These are phyloP conservation scores for Coemansia sp. DNA, from an alignment of 192 early-diverging fungal genomes.

Conservation along the genomic window DNA sequence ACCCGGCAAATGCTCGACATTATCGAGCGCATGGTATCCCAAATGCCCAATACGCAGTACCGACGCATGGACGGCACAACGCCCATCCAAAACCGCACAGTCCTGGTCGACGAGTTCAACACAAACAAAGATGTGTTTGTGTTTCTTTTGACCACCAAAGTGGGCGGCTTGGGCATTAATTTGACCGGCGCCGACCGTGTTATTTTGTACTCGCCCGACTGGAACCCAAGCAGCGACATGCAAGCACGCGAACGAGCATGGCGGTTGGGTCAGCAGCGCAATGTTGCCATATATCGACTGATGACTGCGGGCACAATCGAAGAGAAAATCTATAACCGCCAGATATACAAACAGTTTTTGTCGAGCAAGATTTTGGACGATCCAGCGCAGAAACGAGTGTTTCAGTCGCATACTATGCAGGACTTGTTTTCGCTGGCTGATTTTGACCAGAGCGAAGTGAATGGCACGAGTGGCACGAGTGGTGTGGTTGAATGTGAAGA, in stretches of 20 bases:
- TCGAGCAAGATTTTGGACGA: constrained; percentile 95
- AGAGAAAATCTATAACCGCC: constrained; percentile 95
- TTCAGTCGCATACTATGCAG: constrained; percentile 77
- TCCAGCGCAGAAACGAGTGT: constrained; percentile 84
- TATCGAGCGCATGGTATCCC: constrained; percentile 68
- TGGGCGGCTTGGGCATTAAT: constrained; percentile 94
- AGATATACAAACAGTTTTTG: constrained; percentile 97
- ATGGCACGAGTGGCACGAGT: not conserved
- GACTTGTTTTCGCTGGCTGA: constrained; percentile 81
- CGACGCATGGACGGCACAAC: constrained; percentile 96
- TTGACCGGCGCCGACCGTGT: constrained; percentile 92
- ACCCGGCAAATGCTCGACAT: constrained; percentile 96
- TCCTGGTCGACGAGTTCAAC: constrained; percentile 89
- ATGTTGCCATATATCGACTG: constrained; percentile 89
- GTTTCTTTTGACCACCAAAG: constrained; percentile 96
- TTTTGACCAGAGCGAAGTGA: constrained; percentile 15
- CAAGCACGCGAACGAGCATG: constrained; percentile 96
- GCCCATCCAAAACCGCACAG: constrained; percentile 78
- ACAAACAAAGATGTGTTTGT: constrained; percentile 64
- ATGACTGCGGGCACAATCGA: constrained; percentile 95
- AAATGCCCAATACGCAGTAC: constrained; percentile 58
- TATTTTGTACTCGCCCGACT: constrained; percentile 96
- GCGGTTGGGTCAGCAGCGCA: constrained; percentile 84
- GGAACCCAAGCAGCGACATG: constrained; percentile 96
- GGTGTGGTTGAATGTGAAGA: not conserved